Evolutionary conservation across 2,329 filamentous ascomycete species (phyloP).

Genomic region (Diaporthe sp.): DNA sequence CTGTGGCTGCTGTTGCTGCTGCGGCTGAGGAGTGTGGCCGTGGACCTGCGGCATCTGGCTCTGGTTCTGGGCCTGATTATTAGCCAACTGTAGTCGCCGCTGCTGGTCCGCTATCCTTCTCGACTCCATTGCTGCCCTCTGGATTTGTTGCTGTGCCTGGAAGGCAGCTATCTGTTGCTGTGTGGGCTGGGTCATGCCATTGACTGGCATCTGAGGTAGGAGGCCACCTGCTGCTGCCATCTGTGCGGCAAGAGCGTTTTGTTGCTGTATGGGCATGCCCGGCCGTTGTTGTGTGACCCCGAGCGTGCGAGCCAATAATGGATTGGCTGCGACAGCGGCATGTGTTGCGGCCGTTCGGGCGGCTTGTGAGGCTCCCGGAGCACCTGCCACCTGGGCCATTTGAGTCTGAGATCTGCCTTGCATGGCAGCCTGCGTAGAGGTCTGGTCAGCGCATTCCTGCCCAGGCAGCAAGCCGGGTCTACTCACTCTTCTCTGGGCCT

Average conservation of each 20-base stretch:
- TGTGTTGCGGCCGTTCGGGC: conserved; percentile 47
- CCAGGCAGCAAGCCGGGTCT: conserved; percentile 40
- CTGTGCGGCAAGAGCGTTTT: conserved; percentile 59
- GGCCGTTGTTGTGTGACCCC: conserved; percentile 59
- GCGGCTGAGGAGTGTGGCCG: conserved; percentile 48
- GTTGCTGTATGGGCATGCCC: conserved; percentile 62
- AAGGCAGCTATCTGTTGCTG: conserved; percentile 76
- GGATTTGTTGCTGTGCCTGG: conserved; percentile 69
- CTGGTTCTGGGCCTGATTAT: conserved; percentile 42
- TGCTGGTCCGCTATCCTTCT: conserved; percentile 76
- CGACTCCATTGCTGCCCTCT: conserved; percentile 68
- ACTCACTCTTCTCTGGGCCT: conserved; percentile 67
- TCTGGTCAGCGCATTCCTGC: conserved; percentile 43
- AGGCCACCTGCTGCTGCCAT: conserved; percentile 57
- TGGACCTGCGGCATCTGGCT: conserved; percentile 48
- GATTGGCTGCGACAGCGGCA: conserved; percentile 39
- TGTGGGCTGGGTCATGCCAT: conserved; percentile 58
- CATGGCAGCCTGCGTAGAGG: conserved; percentile 43
- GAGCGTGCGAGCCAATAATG: conserved; percentile 52
- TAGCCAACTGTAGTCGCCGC: conserved; percentile 44
- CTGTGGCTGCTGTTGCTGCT: conserved; percentile 47
- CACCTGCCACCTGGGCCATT: conserved; percentile 56
- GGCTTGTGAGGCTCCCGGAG: conserved; percentile 49
- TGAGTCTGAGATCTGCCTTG: conserved; percentile 60
- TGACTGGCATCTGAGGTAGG: conserved; percentile 66